Base-by-base conservation (phyloP, 202 grass and related monocot genomes). In the Miscanthus sacchariflorus region DNA sequence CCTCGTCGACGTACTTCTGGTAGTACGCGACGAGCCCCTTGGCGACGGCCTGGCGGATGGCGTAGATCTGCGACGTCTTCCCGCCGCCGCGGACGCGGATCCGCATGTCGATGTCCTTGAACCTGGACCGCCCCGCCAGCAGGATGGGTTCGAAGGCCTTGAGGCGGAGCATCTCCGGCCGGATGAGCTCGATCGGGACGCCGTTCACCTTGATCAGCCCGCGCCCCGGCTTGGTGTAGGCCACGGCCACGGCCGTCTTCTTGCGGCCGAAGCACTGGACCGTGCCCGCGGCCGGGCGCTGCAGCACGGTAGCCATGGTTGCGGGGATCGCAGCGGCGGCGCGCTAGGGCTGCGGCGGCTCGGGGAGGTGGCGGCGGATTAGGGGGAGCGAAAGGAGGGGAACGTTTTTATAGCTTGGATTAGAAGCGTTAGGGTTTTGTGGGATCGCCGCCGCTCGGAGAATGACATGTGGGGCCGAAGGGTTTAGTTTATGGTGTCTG, bases 1-100 rank as follows among this genome's bases (percentile, higher is more conserved):
- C 85, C 89, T 93, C 92, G 49, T 93, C 92, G 1, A 93, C 92
- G 80, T 89, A 93, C 92, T 93, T 93, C 61, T 65, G 61, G 61
- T 65, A 65, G 23, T 65, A 65, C 0, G 61, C 61, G 10, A 65
- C 61, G 61, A 65, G 61, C n/a, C 61, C 61, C 61, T 65, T 65
- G 23, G 61, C 61, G 61, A 65, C 61, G 23, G 61, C 61, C 61
- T 65, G 61, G 4, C 61, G 23, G 61, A 65, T 65, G n/a, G 61
- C 61, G 61, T 65, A 65, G 61, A 65, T 65, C 61, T 65, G 61
- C 23, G 61, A 65, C 9, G 61, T 65, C 61, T 65, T 65, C 61
- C 61, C 61, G 61, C 61, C 61, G 61, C 61, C 61, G 23, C 61
- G 23, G 23, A 65, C 61, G 61, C 61, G 61, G 61, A 65, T 65